Percentiles rank a stretch among this genome's conserved stretches.
phyloP scores from a whole-genome alignment of 441 rosid genomes.

The Populus tomentosa region DNA sequence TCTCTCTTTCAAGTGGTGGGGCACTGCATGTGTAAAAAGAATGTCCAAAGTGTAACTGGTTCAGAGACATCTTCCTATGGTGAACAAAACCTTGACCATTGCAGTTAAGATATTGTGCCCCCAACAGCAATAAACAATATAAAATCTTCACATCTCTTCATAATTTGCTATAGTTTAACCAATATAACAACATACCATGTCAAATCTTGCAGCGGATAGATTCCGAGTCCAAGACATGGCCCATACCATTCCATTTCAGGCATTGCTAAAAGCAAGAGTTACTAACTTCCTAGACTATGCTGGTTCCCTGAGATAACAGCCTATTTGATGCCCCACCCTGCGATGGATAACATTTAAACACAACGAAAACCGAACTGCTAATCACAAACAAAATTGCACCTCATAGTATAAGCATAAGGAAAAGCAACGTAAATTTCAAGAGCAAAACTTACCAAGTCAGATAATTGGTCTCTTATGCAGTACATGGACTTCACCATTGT shows the following conservation, averaged over 20 bases:
- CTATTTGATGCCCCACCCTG: slow-evolving; percentile 34
- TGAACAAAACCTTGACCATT: background rate
- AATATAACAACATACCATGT: background rate
- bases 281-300: slow-evolving; percentile 9
- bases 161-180: background rate
- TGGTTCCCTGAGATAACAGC: slow-evolving; percentile 21
- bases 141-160: background rate
- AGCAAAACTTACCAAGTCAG: slow-evolving; percentile 28
- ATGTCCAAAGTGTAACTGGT: background rate
- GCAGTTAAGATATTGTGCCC: background rate
- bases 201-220: too few species aligned
- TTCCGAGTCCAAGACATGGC: too few species aligned
- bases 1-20: background rate
- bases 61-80: background rate
- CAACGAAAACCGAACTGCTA: background rate
- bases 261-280: background rate
- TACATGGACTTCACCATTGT: slow-evolving; percentile 40
- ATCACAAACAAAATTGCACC: slow-evolving; percentile 1
- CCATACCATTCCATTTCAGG: background rate
- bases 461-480: slow-evolving; percentile 41
- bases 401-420: background rate
- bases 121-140: background rate
- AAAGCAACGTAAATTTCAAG: slow-evolving; percentile 4
- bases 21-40: background rate
- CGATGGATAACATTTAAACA: slow-evolving; percentile 1